phyloP scores from a whole-genome alignment of 176 grass and related monocot species.

The Carex myosuroides region DNA sequence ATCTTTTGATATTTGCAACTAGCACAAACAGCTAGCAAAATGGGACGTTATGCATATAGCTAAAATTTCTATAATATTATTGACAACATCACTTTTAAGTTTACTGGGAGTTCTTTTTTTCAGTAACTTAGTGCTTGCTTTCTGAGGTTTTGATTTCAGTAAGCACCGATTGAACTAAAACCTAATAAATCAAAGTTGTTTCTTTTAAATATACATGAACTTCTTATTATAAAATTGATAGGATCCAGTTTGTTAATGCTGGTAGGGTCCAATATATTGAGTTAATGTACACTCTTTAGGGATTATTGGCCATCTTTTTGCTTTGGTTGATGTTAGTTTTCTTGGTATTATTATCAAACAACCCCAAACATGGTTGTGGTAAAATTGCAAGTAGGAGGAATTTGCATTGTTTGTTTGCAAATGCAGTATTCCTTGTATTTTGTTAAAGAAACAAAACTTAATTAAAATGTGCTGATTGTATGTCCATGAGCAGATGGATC shows the following conservation, averaged over 20 bases:
- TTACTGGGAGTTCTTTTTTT: not conserved
- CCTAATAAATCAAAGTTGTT: not conserved
- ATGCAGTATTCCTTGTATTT: not conserved
- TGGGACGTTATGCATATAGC: not conserved
- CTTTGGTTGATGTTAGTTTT: not conserved
- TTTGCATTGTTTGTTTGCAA: not conserved
- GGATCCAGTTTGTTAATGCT: not conserved
- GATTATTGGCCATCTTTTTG: not conserved
- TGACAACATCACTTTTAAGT: not conserved
- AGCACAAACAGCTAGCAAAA: not conserved
- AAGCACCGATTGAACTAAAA: not conserved
- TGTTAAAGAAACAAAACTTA: not conserved
- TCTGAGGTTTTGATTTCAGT: not conserved
- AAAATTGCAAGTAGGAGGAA: conserved; percentile 12
- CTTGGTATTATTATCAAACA: not conserved
- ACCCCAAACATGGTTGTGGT: not conserved
- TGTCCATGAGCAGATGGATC: conserved; percentile 57
- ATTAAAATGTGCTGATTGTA: not conserved
- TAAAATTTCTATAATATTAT: not conserved
- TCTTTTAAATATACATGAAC: not conserved
- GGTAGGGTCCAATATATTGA: not conserved
- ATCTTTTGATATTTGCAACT: not conserved
- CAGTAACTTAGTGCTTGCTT: not conserved
- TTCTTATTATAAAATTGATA: not conserved
- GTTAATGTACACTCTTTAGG: not conserved